A percentile compares a stretch with the other conserved stretches of the same genome.
phyloP scores from a whole-genome alignment of 257 asterid species.

The Nicotiana obtusifolia region DNA sequence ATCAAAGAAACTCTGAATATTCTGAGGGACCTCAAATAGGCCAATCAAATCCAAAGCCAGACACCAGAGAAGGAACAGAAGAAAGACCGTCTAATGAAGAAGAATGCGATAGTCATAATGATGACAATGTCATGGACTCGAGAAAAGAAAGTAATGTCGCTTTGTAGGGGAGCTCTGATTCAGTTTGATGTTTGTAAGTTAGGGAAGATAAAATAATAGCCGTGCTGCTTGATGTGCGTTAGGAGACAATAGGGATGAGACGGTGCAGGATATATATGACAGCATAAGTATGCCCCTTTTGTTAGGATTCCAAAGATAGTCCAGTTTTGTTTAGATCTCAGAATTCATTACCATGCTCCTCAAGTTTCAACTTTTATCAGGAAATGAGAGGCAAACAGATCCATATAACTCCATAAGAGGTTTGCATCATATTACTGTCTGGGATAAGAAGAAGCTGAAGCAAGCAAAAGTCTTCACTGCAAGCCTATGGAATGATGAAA shows the following conservation, averaged over 20 bases:
- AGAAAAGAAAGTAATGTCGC: background rate
- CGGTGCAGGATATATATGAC: background rate
- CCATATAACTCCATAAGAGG: background rate
- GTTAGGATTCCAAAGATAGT: background rate
- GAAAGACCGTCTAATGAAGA: background rate
- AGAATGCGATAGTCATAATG: background rate
- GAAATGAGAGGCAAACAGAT: background rate
- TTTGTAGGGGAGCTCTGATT: background rate
- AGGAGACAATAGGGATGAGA: background rate
- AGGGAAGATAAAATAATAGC: background rate
- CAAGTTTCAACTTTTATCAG: background rate
- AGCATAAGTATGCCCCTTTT: background rate
- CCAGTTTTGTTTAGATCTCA: background rate
- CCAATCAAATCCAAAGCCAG: conserved; percentile 5
- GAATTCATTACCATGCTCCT: background rate
- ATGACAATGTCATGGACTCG: background rate
- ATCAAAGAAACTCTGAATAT: background rate
- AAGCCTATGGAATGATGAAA: background rate
- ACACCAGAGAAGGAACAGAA: background rate
- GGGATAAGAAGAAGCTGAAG: background rate
- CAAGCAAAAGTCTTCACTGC: background rate
- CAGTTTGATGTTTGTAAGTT: background rate
- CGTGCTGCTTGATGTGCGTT: background rate
- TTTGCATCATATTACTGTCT: background rate
- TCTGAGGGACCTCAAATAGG: background rate